Evolutionary conservation across 805 yeast genomes (phyloP).

Genomic region (Millerozyma acaciae): DNA sequence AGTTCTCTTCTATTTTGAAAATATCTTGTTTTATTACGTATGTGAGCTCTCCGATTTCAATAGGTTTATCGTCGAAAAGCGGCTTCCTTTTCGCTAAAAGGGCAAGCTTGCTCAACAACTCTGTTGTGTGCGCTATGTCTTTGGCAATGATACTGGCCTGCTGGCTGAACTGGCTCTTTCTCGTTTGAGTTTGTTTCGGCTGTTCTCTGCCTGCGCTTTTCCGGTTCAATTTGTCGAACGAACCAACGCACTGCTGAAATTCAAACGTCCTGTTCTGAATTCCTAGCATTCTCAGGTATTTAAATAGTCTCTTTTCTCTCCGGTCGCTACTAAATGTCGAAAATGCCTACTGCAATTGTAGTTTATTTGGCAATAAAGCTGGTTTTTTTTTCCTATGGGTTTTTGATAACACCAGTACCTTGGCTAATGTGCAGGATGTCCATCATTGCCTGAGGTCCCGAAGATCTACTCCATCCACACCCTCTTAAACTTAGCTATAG

Average conservation of each 20-base stretch:
- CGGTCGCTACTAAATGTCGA: too few species aligned
- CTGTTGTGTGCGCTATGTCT: conserved; percentile 85
- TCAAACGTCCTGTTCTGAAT: conserved; percentile 86
- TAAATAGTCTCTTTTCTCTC: too few species aligned
- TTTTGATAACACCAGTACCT: too few species aligned
- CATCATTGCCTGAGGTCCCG: too few species aligned
- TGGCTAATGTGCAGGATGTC: too few species aligned
- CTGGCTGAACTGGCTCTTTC: conserved; percentile 39
- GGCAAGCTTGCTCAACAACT: conserved; percentile 74
- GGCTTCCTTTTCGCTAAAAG: conserved; percentile 85
- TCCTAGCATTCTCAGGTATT: conserved; percentile 9
- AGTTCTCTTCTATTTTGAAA: conserved; percentile 69
- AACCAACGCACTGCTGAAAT: conserved; percentile 85
- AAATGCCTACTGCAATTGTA: too few species aligned
- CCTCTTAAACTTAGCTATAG: too few species aligned
- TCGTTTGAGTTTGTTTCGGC: conserved; percentile 20
- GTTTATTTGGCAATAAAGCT: too few species aligned
- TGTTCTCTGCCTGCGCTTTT: conserved; percentile 26
- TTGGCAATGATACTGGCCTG: conserved; percentile 83
- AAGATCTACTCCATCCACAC: too few species aligned
- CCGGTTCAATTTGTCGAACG: conserved; percentile 62
- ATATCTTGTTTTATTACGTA: conserved; percentile 84
- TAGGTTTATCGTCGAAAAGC: conserved; percentile 88
- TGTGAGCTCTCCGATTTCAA: conserved; percentile 89
- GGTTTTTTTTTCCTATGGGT: too few species aligned